A percentile compares a stretch with the other conserved stretches of the same genome.
These are phyloP conservation scores for Paecilomyces niveus DNA, from an alignment of 2,329 filamentous ascomycete species.

Conservation along the genomic window DNA sequence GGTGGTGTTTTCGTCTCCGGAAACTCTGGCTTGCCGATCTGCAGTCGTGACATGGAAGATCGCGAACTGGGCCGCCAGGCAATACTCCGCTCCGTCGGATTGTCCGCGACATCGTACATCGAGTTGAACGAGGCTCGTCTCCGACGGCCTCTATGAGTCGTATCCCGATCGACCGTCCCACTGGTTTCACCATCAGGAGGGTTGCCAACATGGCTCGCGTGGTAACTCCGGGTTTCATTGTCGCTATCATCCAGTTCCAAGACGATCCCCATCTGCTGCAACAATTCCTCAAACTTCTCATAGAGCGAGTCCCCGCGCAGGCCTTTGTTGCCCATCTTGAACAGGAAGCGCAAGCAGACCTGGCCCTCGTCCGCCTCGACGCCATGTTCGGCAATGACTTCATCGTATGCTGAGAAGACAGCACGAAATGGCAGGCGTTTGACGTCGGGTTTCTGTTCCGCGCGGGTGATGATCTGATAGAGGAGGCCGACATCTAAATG, in stretches of 20 bases:
- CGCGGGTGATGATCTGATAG: constrained; percentile 66
- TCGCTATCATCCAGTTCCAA: constrained; percentile 52
- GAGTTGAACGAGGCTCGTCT: constrained; percentile 51
- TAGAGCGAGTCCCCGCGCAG: constrained; percentile 53
- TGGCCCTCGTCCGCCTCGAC: constrained; percentile 67
- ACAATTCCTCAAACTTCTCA: constrained; percentile 62
- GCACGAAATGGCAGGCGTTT: constrained; percentile 66
- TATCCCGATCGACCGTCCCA: constrained; percentile 16
- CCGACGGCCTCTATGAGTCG: constrained; percentile 21
- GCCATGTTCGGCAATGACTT: constrained; percentile 62
- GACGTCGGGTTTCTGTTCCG: constrained; percentile 58
- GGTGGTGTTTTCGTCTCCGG: constrained; percentile 13
- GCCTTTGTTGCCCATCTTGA: constrained; percentile 62
- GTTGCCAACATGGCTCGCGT: constrained; percentile 13
- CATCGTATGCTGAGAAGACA: constrained; percentile 74
- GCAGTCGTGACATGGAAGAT: constrained; percentile 36
- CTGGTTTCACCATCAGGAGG: constrained; percentile 14
- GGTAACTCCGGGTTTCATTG: constrained; percentile 23
- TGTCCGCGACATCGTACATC: constrained; percentile 44
- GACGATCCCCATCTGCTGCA: constrained; percentile 63
- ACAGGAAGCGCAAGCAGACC: constrained; percentile 69
- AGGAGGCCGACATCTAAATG: constrained; percentile 70
- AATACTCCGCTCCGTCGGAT: constrained; percentile 40
- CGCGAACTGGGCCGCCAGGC: constrained; percentile 34
- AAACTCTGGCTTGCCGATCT: constrained; percentile 30